phyloP scores from a whole-genome alignment of 345 rosid genomes.

The Schrenkiella parvula region DNA sequence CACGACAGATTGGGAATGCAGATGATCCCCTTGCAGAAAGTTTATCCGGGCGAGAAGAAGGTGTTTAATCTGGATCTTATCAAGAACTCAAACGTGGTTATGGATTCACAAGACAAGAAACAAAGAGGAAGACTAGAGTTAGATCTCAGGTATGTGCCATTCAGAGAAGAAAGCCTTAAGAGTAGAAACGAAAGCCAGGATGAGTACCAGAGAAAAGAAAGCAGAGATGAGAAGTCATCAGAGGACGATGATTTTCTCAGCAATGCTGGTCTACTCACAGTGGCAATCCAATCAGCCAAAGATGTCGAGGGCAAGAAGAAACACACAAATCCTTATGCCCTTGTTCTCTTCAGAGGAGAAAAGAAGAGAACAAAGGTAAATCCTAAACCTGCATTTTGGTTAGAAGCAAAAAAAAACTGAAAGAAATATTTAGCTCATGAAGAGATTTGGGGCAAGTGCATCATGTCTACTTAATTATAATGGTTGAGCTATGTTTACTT shows the following conservation, averaged over 20 bases:
- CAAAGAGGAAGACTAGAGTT: constrained; percentile 51
- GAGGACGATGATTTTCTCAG: constrained; percentile 37
- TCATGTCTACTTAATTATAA: background rate
- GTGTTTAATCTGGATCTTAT: constrained; percentile 59
- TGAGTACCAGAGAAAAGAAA: constrained; percentile 34
- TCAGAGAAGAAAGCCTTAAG: constrained; percentile 52
- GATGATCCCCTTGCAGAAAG: constrained; percentile 48
- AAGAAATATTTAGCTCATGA: background rate
- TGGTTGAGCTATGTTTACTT: background rate
- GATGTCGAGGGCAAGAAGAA: constrained; percentile 58
- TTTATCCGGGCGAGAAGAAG: constrained; percentile 45
- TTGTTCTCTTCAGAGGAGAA: constrained; percentile 63
- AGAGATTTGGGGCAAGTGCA: background rate
- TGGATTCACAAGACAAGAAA: constrained; percentile 50
- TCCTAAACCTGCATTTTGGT: background rate
- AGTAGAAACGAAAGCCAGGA: constrained; percentile 18
- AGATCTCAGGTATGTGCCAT: constrained; percentile 62
- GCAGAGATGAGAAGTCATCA: constrained; percentile 30
- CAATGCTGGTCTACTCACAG: constrained; percentile 63
- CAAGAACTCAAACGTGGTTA: constrained; percentile 42
- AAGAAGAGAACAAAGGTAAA: constrained; percentile 65
- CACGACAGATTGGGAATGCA: constrained; percentile 80
- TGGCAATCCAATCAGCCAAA: constrained; percentile 55
- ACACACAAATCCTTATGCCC: constrained; percentile 62
- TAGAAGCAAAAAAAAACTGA: background rate